Percentiles rank a stretch among this genome's conserved stretches.
Evolutionary conservation across 257 asterid genomes (phyloP).

Genomic region (Mitragyna speciosa): DNA sequence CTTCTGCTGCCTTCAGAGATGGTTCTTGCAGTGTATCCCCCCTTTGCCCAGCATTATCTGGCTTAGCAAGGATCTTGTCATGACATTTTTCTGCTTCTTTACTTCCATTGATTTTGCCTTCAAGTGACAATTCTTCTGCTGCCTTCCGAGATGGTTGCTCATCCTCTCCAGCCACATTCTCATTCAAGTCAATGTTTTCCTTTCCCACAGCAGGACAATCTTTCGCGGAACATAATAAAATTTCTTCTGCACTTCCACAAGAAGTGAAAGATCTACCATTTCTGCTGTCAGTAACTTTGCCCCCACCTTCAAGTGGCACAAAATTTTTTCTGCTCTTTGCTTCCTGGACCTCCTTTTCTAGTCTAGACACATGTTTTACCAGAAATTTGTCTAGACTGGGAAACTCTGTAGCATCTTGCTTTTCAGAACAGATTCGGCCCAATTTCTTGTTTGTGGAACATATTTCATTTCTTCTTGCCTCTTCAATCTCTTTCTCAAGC

Average conservation of each 20-base stretch:
- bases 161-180: constrained; percentile 16
- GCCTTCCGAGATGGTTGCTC: constrained; percentile 7
- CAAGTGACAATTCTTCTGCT: neutral
- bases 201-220: constrained; percentile 32
- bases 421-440: constrained; percentile 16
- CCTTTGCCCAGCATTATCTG: constrained; percentile 20
- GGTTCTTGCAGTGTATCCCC: constrained; percentile 24
- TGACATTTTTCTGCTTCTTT: constrained; percentile 17
- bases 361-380: constrained; percentile 67
- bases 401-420: constrained; percentile 34
- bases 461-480: constrained; percentile 32
- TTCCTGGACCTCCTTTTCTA: constrained; percentile 80
- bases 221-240: neutral
- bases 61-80: constrained; percentile 24
- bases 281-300: constrained; percentile 1
- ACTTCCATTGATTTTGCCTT: constrained; percentile 6
- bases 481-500: constrained; percentile 65
- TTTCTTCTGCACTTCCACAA: constrained; percentile 2
- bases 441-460: constrained; percentile 27
- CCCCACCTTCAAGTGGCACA: constrained; percentile 16
- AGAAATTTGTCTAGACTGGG: constrained; percentile 73
- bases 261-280: neutral
- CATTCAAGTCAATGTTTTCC: constrained; percentile 58
- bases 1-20: constrained; percentile 4
- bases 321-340: constrained; percentile 45